phyloP scores from a whole-genome alignment of 805 yeast genomes.

The Lachancea thermotolerans region DNA sequence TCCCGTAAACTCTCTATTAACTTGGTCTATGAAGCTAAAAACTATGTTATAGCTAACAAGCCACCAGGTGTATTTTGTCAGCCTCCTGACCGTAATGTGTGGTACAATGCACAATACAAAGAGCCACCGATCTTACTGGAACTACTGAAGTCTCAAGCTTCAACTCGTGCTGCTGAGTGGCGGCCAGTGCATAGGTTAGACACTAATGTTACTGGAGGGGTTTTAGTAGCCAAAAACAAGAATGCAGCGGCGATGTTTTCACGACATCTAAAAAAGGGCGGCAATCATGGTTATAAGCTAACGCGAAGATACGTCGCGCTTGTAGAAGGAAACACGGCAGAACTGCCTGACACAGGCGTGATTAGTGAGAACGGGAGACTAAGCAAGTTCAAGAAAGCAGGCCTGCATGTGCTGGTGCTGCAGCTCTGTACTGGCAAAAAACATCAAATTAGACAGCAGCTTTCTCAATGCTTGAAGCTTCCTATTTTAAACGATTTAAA shows the following conservation, averaged over 20 bases:
- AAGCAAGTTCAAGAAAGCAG: conserved; percentile 16
- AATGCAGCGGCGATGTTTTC: conserved; percentile 31
- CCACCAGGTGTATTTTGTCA: conserved; percentile 32
- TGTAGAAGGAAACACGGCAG: conserved; percentile 6
- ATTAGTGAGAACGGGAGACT: conserved; percentile 13
- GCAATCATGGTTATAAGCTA: conserved; percentile 32
- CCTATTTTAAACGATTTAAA: conserved; percentile 31
- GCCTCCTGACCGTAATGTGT: conserved; percentile 21
- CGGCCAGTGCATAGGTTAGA: conserved; percentile 37
- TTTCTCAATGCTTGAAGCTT: conserved; percentile 14
- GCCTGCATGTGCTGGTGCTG: conserved; percentile 21
- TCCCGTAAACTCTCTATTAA: not conserved
- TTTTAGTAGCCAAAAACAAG: conserved; percentile 32
- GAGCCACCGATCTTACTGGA: conserved; percentile 17
- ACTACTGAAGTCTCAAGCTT: conserved; percentile 9
- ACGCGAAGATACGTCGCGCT: conserved; percentile 34
- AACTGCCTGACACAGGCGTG: conserved; percentile 8
- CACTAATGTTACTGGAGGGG: conserved; percentile 36
- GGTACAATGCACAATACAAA: conserved; percentile 9
- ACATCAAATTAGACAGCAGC: conserved; percentile 36
- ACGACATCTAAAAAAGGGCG: conserved; percentile 31
- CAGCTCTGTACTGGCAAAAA: conserved; percentile 36
- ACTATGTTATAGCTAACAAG: conserved; percentile 33
- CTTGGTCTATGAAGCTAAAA: conserved; percentile 8
- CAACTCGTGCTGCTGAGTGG: conserved; percentile 6